Evolutionary conservation across 345 rosid genomes (phyloP).

Genomic region (Camelina sativa): DNA sequence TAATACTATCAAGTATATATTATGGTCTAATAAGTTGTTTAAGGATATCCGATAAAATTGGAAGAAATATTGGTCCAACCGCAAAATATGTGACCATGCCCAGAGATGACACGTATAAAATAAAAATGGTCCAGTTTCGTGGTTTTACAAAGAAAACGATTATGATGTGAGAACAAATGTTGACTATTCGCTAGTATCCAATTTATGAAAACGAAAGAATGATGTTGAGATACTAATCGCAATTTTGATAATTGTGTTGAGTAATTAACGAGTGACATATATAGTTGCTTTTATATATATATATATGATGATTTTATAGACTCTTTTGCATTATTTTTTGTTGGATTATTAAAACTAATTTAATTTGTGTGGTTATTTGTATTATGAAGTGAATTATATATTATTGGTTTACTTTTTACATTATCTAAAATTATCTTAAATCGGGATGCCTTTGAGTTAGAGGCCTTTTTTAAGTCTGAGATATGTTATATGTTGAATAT

Average conservation of each 20-base stretch:
- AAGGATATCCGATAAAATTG: not conserved
- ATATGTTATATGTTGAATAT: no score
- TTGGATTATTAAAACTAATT: not conserved
- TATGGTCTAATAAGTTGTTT: constrained; percentile 10
- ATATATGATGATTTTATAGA: not conserved
- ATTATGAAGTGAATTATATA: not conserved
- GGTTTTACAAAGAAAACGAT: not conserved
- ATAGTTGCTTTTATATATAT: not conserved
- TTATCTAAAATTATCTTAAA: no score
- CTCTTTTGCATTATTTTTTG: no score
- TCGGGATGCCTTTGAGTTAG: no score
- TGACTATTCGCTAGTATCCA: constrained; percentile 34
- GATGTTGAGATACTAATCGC: constrained; percentile 3
- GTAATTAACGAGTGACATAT: not conserved
- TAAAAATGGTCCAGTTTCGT: not conserved
- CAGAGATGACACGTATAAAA: not conserved
- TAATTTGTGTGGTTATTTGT: not conserved
- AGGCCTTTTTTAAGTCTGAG: no score
- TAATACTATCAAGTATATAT: constrained; percentile 3
- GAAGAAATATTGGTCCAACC: not conserved
- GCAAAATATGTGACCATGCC: not conserved
- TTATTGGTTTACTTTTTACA: no score
- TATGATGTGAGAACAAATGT: not conserved
- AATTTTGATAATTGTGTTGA: not conserved
- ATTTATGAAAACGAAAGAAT: constrained; percentile 14